Conservation (phyloP, 2,329 filamentous ascomycete species). For the Colletotrichum caudatum region DNA sequence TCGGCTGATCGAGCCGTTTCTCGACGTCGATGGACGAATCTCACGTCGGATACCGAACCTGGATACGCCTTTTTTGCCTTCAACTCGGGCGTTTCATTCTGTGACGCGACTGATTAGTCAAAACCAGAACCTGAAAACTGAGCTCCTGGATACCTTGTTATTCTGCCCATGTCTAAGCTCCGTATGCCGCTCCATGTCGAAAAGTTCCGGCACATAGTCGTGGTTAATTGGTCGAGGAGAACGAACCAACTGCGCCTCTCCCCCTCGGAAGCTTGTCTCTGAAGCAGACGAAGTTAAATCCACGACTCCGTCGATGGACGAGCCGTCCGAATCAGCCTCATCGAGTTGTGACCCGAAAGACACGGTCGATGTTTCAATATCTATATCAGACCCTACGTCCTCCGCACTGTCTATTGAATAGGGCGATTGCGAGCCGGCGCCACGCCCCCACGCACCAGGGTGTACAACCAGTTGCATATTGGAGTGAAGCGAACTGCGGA, state of each 20-base stretch:
- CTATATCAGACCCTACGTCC: neutral
- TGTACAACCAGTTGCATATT: slow-evolving; percentile 19
- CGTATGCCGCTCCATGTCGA: slow-evolving; percentile 1
- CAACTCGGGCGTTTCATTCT: neutral
- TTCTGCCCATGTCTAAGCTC: neutral
- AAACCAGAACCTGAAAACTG: neutral
- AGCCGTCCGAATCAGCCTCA: neutral
- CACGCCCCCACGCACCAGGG: slow-evolving; percentile 2
- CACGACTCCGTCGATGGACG: slow-evolving; percentile 9
- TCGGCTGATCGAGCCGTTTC: neutral
- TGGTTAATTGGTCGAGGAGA: neutral
- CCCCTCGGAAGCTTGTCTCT: neutral
- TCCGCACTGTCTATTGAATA: neutral
- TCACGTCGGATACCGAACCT: neutral
- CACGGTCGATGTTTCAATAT: slow-evolving; percentile 12
- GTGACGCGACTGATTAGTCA: neutral
- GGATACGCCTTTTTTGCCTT: neutral
- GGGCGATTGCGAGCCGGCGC: neutral
- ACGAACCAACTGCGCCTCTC: neutral
- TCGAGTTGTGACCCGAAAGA: slow-evolving; percentile 9
- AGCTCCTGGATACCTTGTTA: neutral
- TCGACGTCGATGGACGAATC: neutral
- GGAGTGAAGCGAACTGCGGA: neutral
- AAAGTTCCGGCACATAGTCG: slow-evolving; percentile 8
- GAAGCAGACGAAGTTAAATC: slow-evolving; percentile 14